A percentile compares a stretch with the other conserved stretches of the same genome.
phyloP scores from a whole-genome alignment of 73 alveolate genomes.

The Paramecium pentaurelia region DNA sequence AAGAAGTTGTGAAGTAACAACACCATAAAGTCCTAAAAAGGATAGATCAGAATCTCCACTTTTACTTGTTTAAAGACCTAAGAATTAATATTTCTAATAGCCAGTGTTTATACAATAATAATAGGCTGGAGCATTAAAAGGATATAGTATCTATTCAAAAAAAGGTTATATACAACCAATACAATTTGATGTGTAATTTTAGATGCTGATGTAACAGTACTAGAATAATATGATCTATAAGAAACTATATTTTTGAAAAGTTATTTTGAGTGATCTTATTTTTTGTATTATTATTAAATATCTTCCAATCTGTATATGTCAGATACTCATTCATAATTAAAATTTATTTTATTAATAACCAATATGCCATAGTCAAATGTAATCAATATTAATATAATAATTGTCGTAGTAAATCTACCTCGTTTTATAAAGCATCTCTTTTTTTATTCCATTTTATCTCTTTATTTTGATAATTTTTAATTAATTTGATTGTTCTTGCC shows the following conservation, averaged over 20 bases:
- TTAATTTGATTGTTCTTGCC: neutral
- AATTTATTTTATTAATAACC: neutral
- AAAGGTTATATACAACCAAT: neutral
- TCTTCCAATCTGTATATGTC: neutral
- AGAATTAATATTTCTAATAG: neutral
- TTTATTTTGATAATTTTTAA: neutral
- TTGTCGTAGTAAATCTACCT: neutral
- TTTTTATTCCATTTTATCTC: conserved; percentile 1
- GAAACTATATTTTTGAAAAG: neutral
- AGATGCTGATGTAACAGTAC: neutral
- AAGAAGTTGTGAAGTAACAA: neutral
- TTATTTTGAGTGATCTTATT: neutral
- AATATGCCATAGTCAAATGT: neutral
- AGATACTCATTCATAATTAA: neutral
- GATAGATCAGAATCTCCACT: neutral
- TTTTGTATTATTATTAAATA: neutral
- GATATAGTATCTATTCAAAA: conserved; percentile 6
- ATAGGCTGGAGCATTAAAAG: neutral
- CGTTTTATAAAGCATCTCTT: neutral
- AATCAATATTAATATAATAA: neutral
- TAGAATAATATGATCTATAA: neutral
- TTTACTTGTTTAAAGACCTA: neutral
- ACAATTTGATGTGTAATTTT: neutral
- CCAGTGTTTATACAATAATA: neutral
- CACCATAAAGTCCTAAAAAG: neutral